Evolutionary conservation across 192 early-diverging fungal species (phyloP).

Genomic region (Obelidium mucronatum): DNA sequence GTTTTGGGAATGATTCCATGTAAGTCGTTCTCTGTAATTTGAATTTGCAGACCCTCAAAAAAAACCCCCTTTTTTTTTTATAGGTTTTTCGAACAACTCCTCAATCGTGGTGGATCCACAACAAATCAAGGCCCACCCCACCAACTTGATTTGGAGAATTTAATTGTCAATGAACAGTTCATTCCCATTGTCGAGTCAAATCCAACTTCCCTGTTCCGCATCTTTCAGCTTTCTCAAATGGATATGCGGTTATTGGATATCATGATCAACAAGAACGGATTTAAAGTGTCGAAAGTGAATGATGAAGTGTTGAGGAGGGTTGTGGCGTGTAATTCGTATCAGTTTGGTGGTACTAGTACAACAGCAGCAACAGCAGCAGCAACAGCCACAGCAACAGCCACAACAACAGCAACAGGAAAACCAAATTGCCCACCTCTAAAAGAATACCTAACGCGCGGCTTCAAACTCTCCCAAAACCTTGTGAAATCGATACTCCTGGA

Average conservation of each 20-base stretch:
- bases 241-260: conserved; percentile 26
- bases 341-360: background rate
- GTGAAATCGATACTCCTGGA: conserved; percentile 15
- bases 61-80: background rate
- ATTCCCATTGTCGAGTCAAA: conserved; percentile 15
- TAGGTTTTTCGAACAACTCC: background rate
- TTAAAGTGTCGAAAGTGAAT: conserved; percentile 31
- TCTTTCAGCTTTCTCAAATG: conserved; percentile 30
- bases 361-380: background rate
- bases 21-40: background rate
- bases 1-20: background rate
- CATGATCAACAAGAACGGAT: conserved; percentile 31
- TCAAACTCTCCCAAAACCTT: conserved; percentile 10
- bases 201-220: conserved; percentile 28
- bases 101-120: background rate
- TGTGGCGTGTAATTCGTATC: background rate
- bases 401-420: background rate
- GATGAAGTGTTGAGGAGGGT: conserved; percentile 29
- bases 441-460: conserved; percentile 24
- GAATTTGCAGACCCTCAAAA: background rate
- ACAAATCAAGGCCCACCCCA: background rate
- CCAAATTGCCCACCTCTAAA: background rate
- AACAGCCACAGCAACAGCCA: no score
- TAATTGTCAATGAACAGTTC: conserved; percentile 21
- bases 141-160: background rate